These are phyloP conservation scores for Discostella pseudostelligera DNA, from an alignment of 108 stramenopile species.

Conservation along the genomic window DNA sequence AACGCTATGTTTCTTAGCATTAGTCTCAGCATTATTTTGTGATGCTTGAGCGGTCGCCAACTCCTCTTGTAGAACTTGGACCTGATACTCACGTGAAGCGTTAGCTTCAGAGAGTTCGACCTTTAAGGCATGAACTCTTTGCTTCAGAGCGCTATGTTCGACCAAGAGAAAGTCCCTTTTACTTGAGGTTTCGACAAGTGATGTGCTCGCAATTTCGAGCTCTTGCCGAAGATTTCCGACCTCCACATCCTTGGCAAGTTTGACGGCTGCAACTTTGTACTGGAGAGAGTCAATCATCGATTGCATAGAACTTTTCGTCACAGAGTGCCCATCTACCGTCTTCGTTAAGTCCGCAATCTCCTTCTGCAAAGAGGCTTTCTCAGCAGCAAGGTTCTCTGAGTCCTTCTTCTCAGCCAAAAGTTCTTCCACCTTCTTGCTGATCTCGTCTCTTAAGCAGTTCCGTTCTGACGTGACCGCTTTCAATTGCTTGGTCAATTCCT, in stretches of 20 bases:
- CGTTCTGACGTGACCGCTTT: not conserved
- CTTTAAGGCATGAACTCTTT: not conserved
- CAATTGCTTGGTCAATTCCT: not conserved
- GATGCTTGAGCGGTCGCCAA: not conserved
- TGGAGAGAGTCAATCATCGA: not conserved
- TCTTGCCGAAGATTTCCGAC: not conserved
- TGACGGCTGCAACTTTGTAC: not conserved
- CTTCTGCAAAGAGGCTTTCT: too few relatives aligned
- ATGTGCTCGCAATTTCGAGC: not conserved
- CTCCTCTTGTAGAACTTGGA: not conserved
- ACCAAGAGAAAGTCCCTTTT: not conserved
- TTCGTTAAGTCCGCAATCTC: too few relatives aligned
- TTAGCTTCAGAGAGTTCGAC: not conserved
- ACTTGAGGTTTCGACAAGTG: not conserved
- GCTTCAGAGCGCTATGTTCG: not conserved
- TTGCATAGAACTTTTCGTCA: not conserved
- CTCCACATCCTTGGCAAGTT: not conserved
- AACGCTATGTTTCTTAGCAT: not conserved
- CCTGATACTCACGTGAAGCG: not conserved
- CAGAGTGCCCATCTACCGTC: not conserved
- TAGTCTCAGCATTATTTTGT: not conserved
- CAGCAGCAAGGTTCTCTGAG: too few relatives aligned
- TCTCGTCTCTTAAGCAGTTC: not conserved
- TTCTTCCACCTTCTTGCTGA: too few relatives aligned
- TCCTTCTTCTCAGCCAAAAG: too few relatives aligned